phyloP scores from a whole-genome alignment of 306 rosid genomes.

The Rubus parviflorus region DNA sequence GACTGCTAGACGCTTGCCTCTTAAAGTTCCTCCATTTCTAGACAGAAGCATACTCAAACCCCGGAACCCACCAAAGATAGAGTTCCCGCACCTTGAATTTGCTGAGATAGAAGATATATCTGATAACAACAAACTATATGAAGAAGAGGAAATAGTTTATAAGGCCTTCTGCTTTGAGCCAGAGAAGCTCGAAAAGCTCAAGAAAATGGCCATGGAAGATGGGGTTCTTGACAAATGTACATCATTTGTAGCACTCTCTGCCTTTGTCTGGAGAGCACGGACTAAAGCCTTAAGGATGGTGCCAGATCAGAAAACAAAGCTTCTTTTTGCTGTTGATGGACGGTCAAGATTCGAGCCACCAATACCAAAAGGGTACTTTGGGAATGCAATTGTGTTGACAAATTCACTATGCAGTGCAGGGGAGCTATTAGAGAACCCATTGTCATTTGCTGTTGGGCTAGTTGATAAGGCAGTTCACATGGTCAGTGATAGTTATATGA shows the following conservation, averaged over 20 bases:
- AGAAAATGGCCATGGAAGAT: constrained; percentile 55
- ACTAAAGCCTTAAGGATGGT: constrained; percentile 58
- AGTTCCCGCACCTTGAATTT: constrained; percentile 62
- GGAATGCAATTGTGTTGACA: constrained; percentile 76
- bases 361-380: constrained; percentile 64
- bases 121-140: constrained; percentile 42
- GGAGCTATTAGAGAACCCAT: constrained; percentile 50
- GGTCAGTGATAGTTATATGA: constrained; percentile 64
- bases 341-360: constrained; percentile 64
- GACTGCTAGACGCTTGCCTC: constrained; percentile 58
- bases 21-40: constrained; percentile 50
- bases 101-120: constrained; percentile 68
- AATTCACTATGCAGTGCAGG: constrained; percentile 51
- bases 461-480: constrained; percentile 53
- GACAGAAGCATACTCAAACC: constrained; percentile 70
- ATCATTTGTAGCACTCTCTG: constrained; percentile 67
- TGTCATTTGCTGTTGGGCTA: constrained; percentile 52
- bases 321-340: constrained; percentile 80
- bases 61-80: constrained; percentile 55
- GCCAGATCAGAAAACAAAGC: constrained; percentile 66
- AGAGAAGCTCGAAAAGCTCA: constrained; percentile 51
- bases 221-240: constrained; percentile 58
- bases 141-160: constrained; percentile 53
- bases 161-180: constrained; percentile 57
- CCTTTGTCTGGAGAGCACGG: constrained; percentile 82